Base-by-base conservation (phyloP, 2,329 filamentous ascomycete genomes). In the Calonectria naviculata region DNA sequence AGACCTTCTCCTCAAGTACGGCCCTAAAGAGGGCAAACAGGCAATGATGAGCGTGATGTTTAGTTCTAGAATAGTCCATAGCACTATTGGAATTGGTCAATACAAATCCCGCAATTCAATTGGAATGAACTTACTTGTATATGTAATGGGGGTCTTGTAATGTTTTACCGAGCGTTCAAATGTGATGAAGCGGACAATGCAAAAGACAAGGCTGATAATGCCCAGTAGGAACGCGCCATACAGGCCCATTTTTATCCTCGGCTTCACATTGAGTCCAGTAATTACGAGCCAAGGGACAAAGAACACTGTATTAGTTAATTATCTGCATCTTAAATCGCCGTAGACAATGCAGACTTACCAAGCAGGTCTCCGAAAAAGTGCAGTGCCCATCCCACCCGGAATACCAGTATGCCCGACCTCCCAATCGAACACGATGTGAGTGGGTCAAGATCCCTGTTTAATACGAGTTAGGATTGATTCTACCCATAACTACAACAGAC, bases 21-120 rank as follows among this genome's bases (percentile, higher is more conserved):
- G 52, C 21, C 52, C 52, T 34, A 58, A 38, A 15, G 52, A 58
- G 21, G 52, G 52, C 21, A 58, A 58, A 4, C 52, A 58, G 9
- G 52, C 52, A 24, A 58, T 58, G 26, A 58, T 58, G 5, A 58
- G 52, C 2, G 52, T 58, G 6, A 58, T 58, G 7, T 58, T 38
- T 3, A 58, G 34, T 26, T 58, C 52, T 4, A 58, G 52, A 28
- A 15, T 19, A 38, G 21, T 21, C 52, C 52, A 58, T 13, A 58
- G 52, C n/a, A 58, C 52, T 58, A 3, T 26, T 5, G 6, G 9
- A 38, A 58, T 19, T 19, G 1, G 21, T 58, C 6, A 58, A 24
- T 58, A 2, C 1, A 1, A 24, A 4, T 38, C 0, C 2, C 7
- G 9, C 4, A 1, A 15, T 24, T 7, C 13, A n/a, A n/a, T n/a